Evolutionary conservation across 1,139 yeast species (phyloP), one percentile per base, ranked within the genome.

Genomic region (Saccharomyces hybrid): DNA sequence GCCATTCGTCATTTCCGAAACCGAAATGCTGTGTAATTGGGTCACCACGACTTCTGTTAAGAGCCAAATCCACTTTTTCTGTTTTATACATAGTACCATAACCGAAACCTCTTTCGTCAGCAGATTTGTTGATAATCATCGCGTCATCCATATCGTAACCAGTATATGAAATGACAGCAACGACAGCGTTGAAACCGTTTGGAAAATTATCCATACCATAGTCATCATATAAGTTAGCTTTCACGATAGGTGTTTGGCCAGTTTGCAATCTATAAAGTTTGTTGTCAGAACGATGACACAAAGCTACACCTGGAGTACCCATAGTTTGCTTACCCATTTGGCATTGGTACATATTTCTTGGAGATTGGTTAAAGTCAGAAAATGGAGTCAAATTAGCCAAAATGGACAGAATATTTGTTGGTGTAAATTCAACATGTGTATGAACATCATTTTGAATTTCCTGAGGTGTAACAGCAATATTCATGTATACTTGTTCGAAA

Each of bases 111-210:
- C 99, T 82, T 74, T 93, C 99, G 67, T 91, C 95, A 0, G 98
- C 96, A 50, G 96, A 86, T 72, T 93, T 93, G 73, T 93, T 95
- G 65, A 93, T 83, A 68, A 93, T 93, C 99, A 93, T 93, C 69
- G 99, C 99, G 74, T 93, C 99, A 76, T 93, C 86, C 99, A 93
- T 93, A 87, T 93, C 99, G 70, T 93, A 93, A 64, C 99, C 99
- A 6, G 99, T 95, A 71, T 93, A 93, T 0, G 99, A 90, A 67
- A 93, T 93, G 63, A 93, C 99, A 0, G 99, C 99, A 59, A 93
- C 99, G 55, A 93, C 96, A 2, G 99, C 99, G 68, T 93, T 93
- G 63, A 89, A 90, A 70, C 99, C 99, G 71, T 95, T 95, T 60
- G 99, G 99, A 82, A 89, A 93, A 70, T 90, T 88, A 71, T 93